A percentile compares a stretch with the other conserved stretches of the same genome.
Evolutionary conservation across 768 basidiomycete genomes (phyloP).

Genomic region (Heimioporus sp.): DNA sequence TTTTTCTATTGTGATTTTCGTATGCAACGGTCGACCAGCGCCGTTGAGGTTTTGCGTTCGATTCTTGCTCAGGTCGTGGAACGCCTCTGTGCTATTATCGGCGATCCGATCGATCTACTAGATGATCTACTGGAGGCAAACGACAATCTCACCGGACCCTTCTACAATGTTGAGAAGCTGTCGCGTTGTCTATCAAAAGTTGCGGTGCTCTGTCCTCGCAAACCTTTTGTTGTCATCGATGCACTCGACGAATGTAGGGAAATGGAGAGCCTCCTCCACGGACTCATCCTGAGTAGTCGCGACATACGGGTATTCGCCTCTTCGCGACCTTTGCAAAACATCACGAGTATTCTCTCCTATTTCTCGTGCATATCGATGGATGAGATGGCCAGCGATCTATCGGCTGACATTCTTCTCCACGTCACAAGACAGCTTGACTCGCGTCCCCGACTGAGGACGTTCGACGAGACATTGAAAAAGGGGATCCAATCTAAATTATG

Average conservation of each 20-base stretch:
- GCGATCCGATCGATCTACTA: neutral
- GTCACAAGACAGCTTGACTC: slow-evolving; percentile 11
- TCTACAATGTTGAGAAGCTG: slow-evolving; percentile 4
- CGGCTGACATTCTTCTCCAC: slow-evolving; percentile 8
- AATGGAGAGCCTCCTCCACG: slow-evolving; percentile 6
- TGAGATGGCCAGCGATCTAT: neutral
- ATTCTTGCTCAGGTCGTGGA: slow-evolving; percentile 15
- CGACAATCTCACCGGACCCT: neutral
- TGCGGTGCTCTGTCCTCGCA: neutral
- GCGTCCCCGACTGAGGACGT: slow-evolving; percentile 1
- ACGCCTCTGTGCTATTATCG: neutral
- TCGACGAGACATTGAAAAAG: slow-evolving; percentile 1
- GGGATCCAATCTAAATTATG: slow-evolving; percentile 7
- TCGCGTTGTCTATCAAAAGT: neutral
- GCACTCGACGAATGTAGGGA: slow-evolving; percentile 22
- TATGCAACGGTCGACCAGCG: slow-evolving; percentile 1
- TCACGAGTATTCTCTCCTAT: slow-evolving; percentile 1
- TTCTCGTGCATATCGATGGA: slow-evolving; percentile 11
- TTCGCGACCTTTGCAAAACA: slow-evolving; percentile 4
- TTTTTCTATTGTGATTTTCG: slow-evolving; percentile 28
- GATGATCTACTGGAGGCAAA: slow-evolving; percentile 5
- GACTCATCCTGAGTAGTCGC: neutral
- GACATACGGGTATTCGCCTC: slow-evolving; percentile 7
- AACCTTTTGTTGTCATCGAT: slow-evolving; percentile 17
- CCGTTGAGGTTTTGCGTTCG: slow-evolving; percentile 16